A percentile compares a stretch with the other conserved stretches of the same genome.
Conservation (phyloP, 352 stramenopile species). For the Globisporangium alternatum region DNA sequence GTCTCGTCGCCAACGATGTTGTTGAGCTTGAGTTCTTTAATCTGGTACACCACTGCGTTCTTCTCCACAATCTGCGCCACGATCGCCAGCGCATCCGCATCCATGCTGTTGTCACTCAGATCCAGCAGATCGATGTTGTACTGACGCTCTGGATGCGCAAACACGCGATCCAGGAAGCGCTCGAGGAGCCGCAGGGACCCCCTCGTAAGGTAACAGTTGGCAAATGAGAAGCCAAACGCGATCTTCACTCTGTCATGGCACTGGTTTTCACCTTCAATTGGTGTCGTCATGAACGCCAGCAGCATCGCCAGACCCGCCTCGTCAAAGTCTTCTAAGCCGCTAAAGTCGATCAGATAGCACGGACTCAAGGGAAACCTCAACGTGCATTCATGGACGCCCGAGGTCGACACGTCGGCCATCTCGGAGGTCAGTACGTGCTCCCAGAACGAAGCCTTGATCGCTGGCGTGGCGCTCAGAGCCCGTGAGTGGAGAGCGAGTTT, state of each 20-base stretch:
- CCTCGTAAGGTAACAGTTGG: conserved; percentile 1
- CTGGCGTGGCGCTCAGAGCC: background rate
- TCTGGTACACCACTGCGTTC: background rate
- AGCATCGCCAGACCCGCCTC: background rate
- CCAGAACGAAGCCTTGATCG: conserved; percentile 1
- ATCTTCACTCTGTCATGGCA: background rate
- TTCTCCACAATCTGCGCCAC: conserved; percentile 2
- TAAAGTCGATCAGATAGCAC: conserved; percentile 8
- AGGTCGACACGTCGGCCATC: conserved; percentile 9
- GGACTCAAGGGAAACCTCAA: background rate
- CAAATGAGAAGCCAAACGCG: conserved; percentile 4
- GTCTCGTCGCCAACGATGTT: conserved; percentile 9
- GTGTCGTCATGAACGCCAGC: background rate
- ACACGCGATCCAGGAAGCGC: background rate
- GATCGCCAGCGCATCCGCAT: background rate
- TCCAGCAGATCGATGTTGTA: conserved; percentile 6
- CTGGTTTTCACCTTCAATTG: background rate
- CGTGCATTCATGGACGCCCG: background rate
- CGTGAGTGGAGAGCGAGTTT: background rate
- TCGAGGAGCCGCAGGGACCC: background rate
- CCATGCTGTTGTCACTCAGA: conserved; percentile 5
- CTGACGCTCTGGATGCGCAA: conserved; percentile 1
- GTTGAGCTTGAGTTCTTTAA: conserved; percentile 11
- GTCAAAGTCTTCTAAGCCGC: background rate
- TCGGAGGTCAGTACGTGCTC: background rate